Conservation (phyloP, 2,329 filamentous ascomycete species). For the Colletotrichum sp. region DNA sequence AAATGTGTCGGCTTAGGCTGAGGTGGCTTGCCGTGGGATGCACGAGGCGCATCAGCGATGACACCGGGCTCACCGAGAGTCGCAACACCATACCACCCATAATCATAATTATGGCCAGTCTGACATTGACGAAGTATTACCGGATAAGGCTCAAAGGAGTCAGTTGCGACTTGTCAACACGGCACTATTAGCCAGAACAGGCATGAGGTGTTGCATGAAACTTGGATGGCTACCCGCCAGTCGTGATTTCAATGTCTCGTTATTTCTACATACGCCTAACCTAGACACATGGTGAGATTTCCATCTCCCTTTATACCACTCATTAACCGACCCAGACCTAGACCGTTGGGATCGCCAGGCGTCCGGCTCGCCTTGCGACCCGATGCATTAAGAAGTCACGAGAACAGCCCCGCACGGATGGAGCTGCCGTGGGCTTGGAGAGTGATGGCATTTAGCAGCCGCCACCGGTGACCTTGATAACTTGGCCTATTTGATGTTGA, state of each 20-base stretch:
- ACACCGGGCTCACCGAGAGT: not conserved
- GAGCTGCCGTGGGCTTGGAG: not conserved
- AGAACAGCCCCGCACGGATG: constrained; percentile 3
- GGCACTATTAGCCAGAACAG: not conserved
- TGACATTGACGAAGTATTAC: not conserved
- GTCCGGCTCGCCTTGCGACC: constrained; percentile 6
- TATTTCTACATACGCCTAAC: constrained; percentile 7
- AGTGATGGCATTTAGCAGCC: constrained; percentile 12
- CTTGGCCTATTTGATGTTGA: constrained; percentile 34
- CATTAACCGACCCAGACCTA: not conserved
- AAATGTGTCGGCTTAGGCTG: not conserved
- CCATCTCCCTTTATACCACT: not conserved
- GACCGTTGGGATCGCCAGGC: not conserved
- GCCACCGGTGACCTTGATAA: constrained; percentile 44
- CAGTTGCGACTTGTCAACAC: not conserved
- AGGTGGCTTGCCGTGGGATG: not conserved
- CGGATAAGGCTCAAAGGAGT: not conserved
- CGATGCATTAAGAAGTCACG: constrained; percentile 6
- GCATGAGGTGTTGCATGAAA: not conserved
- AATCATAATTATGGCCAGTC: rapidly evolving
- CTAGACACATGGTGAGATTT: not conserved
- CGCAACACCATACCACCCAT: not conserved
- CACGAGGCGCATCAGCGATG: not conserved
- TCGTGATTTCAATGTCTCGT: not conserved
- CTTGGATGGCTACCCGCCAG: not conserved